Conservation (phyloP, 225 moss, liverwort and hornwort genomes). For the Climacium dendroides region DNA sequence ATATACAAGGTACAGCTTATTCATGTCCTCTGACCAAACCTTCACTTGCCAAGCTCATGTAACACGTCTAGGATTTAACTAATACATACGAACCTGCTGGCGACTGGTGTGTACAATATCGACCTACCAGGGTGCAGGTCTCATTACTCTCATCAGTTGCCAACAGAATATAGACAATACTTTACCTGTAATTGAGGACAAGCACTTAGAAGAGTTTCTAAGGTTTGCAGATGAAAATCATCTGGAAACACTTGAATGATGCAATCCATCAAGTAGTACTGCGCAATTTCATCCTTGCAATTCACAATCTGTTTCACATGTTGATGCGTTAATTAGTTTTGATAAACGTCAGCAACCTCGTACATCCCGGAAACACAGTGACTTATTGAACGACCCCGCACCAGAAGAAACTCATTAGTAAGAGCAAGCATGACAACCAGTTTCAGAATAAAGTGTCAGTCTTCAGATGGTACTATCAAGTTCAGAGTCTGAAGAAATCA, state of each 20-base stretch:
- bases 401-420: neutral
- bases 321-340: neutral
- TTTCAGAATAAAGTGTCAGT: neutral
- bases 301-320: conserved; percentile 69
- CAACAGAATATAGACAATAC: neutral
- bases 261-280: conserved; percentile 99
- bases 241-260: conserved; percentile 99
- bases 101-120: neutral
- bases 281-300: conserved; percentile 98
- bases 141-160: neutral
- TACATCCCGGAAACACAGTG: neutral
- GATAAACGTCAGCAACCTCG: neutral
- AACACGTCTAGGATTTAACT: neutral
- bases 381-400: neutral
- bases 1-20: neutral
- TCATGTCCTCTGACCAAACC: neutral
- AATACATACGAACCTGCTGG: neutral
- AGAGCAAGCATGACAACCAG: neutral
- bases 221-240: conserved; percentile 95
- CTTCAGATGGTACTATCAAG: neutral
- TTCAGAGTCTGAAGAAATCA: neutral
- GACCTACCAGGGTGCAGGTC: neutral
- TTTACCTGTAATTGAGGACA: conserved; percentile 93
- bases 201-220: conserved; percentile 94
- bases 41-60: neutral